phyloP scores from a whole-genome alignment of 257 asterid species.

The Solanum verrucosum region DNA sequence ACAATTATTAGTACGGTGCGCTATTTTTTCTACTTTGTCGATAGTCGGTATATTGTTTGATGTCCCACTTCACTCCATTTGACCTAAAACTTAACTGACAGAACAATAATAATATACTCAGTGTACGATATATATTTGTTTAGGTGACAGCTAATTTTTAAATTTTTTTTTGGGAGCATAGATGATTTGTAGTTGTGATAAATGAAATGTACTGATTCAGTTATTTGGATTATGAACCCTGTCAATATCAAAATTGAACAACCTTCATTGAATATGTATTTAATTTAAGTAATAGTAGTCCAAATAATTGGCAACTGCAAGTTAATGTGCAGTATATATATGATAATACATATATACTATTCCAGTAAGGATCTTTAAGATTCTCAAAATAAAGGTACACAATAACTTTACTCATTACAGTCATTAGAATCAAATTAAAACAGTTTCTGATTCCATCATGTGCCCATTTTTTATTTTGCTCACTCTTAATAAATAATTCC shows the following conservation, averaged over 20 bases:
- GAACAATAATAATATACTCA: too few relatives aligned
- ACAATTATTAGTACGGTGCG: not conserved
- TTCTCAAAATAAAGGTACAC: not conserved
- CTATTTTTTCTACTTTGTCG: not conserved
- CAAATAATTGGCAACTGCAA: not conserved
- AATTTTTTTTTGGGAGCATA: not conserved
- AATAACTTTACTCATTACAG: not conserved
- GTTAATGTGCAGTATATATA: not conserved
- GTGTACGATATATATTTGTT: not conserved
- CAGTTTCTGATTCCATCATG: not conserved
- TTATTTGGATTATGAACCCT: not conserved
- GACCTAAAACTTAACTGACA: not conserved
- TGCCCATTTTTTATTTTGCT: not conserved
- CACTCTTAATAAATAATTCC: not conserved
- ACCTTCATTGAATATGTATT: not conserved
- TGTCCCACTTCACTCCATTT: not conserved
- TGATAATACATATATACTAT: not conserved
- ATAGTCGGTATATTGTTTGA: not conserved
- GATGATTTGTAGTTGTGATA: not conserved
- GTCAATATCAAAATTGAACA: not conserved
- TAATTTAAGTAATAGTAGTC: not conserved
- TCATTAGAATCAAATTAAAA: not conserved
- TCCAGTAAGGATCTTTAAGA: not conserved
- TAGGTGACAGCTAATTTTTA: not conserved
- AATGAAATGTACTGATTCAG: not conserved